A percentile compares a stretch with the other conserved stretches of the same genome.
phyloP scores from a whole-genome alignment of 2,329 filamentous ascomycete genomes.

The Fusarium sp. region DNA sequence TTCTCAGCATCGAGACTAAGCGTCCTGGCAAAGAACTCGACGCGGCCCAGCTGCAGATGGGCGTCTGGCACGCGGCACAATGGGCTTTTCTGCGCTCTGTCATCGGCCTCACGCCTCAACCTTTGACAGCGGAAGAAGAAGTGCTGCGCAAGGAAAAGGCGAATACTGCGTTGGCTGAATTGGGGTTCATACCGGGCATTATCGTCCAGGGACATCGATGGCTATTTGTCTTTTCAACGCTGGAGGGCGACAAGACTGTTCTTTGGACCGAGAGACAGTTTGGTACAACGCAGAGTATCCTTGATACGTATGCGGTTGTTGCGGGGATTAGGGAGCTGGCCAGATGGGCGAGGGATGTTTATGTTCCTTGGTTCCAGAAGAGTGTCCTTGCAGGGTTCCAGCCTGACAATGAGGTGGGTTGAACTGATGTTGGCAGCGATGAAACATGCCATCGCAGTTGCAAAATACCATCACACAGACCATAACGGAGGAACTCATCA shows the following conservation, averaged over 20 bases:
- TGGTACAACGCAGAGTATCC: constrained; percentile 34
- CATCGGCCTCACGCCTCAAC: background rate
- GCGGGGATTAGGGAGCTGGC: constrained; percentile 34
- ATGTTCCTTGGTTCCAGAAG: constrained; percentile 35
- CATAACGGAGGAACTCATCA: too few relatives aligned
- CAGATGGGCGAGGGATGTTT: constrained; percentile 28
- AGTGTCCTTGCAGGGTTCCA: constrained; percentile 10
- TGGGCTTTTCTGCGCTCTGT: constrained; percentile 28
- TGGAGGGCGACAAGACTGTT: constrained; percentile 23
- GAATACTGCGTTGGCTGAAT: background rate
- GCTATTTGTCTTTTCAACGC: constrained; percentile 41
- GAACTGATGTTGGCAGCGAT: background rate
- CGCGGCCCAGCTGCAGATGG: constrained; percentile 30
- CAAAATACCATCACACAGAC: too few relatives aligned
- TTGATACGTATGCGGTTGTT: constrained; percentile 32
- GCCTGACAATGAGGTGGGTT: background rate
- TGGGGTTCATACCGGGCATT: constrained; percentile 39
- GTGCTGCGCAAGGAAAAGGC: background rate
- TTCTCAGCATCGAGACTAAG: constrained; percentile 39
- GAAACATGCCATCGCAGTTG: too few relatives aligned
- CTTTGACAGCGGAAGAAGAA: constrained; percentile 1
- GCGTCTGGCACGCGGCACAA: constrained; percentile 35
- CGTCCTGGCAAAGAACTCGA: constrained; percentile 22
- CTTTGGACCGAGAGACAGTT: constrained; percentile 38
- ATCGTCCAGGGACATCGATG: constrained; percentile 40